Evolutionary conservation across 108 stramenopile species (phyloP).

Genomic region (Poteriospumella lacustris): DNA sequence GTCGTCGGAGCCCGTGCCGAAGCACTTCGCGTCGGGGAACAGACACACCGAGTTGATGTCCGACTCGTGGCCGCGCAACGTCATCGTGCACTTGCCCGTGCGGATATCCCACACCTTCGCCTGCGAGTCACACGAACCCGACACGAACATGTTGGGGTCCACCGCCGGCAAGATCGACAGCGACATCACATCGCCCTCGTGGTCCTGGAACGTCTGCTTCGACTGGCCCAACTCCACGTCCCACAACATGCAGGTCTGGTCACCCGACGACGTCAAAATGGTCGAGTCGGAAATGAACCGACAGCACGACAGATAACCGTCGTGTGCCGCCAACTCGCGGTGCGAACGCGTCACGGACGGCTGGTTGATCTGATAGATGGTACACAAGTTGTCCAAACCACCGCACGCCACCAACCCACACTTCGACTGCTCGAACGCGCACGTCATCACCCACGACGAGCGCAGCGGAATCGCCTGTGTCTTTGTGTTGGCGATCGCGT

Average conservation of each 20-base stretch:
- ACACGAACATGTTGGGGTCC: conserved; percentile 78
- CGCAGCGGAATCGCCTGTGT: conserved; percentile 72
- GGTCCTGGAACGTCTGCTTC: conserved; percentile 76
- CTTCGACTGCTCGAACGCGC: conserved; percentile 88
- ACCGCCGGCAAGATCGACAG: conserved; percentile 66
- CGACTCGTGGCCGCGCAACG: conserved; percentile 84
- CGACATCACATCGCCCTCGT: conserved; percentile 89
- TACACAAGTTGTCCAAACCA: conserved; percentile 97
- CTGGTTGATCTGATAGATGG: conserved; percentile 79
- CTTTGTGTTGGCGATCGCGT: conserved; percentile 83
- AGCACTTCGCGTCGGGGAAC: conserved; percentile 80
- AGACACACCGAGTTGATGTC: conserved; percentile 95
- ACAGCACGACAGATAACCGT: conserved; percentile 95
- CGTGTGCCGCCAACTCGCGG: conserved; percentile 91
- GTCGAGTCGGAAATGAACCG: conserved; percentile 75
- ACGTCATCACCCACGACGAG: conserved; percentile 97
- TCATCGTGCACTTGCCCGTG: conserved; percentile 63
- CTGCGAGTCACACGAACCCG: conserved; percentile 86
- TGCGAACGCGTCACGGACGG: conserved; percentile 58
- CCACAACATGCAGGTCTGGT: conserved; percentile 94
- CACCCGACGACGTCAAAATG: conserved; percentile 87
- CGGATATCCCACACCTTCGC: conserved; percentile 97
- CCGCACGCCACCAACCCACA: conserved; percentile 90
- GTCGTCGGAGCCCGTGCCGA: conserved; percentile 91
- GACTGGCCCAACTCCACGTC: conserved; percentile 75